Base-by-base conservation (phyloP, 805 yeast genomes). In the Priceomyces fermenticarens region DNA sequence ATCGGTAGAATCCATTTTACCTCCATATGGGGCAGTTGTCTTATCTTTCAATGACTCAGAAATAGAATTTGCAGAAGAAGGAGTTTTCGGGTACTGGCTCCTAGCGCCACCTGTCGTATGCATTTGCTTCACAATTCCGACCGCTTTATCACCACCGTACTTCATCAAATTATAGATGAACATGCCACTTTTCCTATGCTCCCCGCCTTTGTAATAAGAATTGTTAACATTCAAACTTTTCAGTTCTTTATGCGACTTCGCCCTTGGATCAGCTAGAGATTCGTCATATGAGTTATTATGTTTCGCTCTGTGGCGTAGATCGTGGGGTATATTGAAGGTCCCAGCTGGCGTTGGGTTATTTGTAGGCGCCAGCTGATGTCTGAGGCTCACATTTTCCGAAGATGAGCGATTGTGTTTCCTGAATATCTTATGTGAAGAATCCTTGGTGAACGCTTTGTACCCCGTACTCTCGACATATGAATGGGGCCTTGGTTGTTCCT, bases 361-460 rank as follows among this genome's bases (percentile, higher is more conserved):
- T n/a, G 38, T 25, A 3, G 38, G 38, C 3, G 27, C 27, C 25
- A 20, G 25, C 17, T 25, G 27, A 17, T 26, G 14, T 25, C 27
- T 35, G 15, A 10, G 17, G 9, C 30, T 23, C 15, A 35, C 12
- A 25, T 28, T 25, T 10, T 35, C 38, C 0, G 86, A 80, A 36
- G 73, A 76, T n/a, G 83, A 74, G 42, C 85, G 73, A 36, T 76
- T 72, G 51, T 82, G 88, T 46, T 81, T 75, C 47, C 85, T 68
- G 63, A 83, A 83, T 39, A 83, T 71, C 20, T 75, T 75, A 39
- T 49, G 58, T 4, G 55, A 42, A 2, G 52, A 39, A n/a, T 57
- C 58, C 28, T 58, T 57, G 7, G 46, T 29, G 6, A 44, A 6
- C 7, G 20, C 16, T 40, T 62, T 62, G 12, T 43, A 37, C 4